phyloP scores from a whole-genome alignment of 116 monocot genomes.

The Zostera marina region DNA sequence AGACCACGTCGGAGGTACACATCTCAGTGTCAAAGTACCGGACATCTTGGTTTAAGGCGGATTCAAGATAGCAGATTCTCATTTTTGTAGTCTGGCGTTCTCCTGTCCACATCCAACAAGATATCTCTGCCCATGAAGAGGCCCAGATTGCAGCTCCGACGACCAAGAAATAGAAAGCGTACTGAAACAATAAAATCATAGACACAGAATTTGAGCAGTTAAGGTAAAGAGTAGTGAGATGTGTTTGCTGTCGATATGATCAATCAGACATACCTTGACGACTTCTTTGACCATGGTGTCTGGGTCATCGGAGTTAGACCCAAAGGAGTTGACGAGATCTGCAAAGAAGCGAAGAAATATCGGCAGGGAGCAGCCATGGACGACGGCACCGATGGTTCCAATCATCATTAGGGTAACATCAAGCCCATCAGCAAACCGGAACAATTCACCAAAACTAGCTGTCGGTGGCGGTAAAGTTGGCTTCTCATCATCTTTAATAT shows the following conservation, averaged over 20 bases:
- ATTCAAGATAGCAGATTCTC: constrained; percentile 63
- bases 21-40: constrained; percentile 89
- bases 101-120: constrained; percentile 99
- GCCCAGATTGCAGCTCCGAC: constrained; percentile 96
- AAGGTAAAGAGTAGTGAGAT: neutral
- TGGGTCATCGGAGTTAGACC: constrained; percentile 47
- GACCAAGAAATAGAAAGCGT: constrained; percentile 82
- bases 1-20: constrained; percentile 75
- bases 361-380: constrained; percentile 86
- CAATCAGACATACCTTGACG: constrained; percentile 35
- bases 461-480: constrained; percentile 17
- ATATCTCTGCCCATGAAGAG: constrained; percentile 92
- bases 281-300: constrained; percentile 70
- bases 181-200: constrained; percentile 26
- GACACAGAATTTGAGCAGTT: neutral
- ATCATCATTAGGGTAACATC: constrained; percentile 66
- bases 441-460: constrained; percentile 48
- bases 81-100: constrained; percentile 74
- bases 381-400: constrained; percentile 57
- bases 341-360: constrained; percentile 89
- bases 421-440: constrained; percentile 63
- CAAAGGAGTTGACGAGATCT: constrained; percentile 81
- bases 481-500: constrained; percentile 23
- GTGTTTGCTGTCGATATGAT: too few relatives aligned
- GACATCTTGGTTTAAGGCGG: constrained; percentile 76